Evolutionary conservation across 257 asterid species (phyloP).

Genomic region (Scutellaria barbata): DNA sequence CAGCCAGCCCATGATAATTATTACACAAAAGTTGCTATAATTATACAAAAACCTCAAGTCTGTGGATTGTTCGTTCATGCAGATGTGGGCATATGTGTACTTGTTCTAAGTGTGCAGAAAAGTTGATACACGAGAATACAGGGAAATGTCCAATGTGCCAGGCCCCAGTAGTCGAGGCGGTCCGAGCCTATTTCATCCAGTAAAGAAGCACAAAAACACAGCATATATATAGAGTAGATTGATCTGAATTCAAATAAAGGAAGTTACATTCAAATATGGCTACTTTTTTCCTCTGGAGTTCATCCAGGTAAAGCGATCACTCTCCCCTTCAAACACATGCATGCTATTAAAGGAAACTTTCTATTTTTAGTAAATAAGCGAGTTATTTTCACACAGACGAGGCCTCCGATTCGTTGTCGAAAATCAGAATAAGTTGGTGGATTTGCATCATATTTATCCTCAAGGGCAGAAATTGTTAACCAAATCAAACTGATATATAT

Average conservation of each 20-base stretch:
- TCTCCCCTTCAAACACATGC: not conserved
- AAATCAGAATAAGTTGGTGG: not conserved
- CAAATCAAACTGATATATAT: constrained; percentile 15
- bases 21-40: not conserved
- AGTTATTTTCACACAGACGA: constrained; percentile 13
- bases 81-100: constrained; percentile 96
- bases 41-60: not conserved
- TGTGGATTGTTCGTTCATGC: constrained; percentile 12
- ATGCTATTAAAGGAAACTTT: not conserved
- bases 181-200: constrained; percentile 50
- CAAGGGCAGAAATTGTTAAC: not conserved
- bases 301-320: constrained; percentile 27
- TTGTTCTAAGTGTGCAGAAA: constrained; percentile 67
- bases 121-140: constrained; percentile 37
- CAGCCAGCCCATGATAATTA: not conserved
- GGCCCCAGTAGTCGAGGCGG: constrained; percentile 55
- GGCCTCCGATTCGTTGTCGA: not conserved
- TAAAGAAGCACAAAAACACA: constrained; percentile 19
- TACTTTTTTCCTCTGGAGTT: constrained; percentile 18
- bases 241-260: constrained; percentile 29
- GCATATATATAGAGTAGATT: constrained; percentile 2
- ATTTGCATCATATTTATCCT: not conserved
- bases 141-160: constrained; percentile 63
- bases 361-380: not conserved
- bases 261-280: constrained; percentile 16